Evolutionary conservation across 257 asterid species (phyloP).

Genomic region (Gynochthodes officinalis): DNA sequence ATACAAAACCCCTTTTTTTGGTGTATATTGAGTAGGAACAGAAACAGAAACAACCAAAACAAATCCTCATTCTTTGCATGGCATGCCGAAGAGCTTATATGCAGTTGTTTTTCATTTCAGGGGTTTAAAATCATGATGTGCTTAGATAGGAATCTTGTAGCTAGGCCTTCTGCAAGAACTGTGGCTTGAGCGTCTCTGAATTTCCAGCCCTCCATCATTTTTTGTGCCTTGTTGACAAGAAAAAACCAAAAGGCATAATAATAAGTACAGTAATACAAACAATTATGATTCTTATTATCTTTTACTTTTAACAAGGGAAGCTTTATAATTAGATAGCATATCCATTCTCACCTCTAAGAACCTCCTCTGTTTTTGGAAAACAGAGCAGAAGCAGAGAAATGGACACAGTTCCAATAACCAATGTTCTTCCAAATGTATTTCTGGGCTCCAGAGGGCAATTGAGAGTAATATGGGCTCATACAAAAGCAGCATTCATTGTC

Average conservation of each 20-base stretch:
- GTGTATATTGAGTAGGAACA: background rate
- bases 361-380: conserved; percentile 17
- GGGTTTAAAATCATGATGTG: conserved; percentile 5
- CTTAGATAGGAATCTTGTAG: background rate
- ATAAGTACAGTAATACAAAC: no score
- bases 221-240: conserved; percentile 48
- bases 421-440: conserved; percentile 38
- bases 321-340: conserved; percentile 20
- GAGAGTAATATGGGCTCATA: conserved; percentile 53
- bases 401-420: conserved; percentile 41
- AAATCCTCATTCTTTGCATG: no score
- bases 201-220: conserved; percentile 44
- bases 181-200: conserved; percentile 55
- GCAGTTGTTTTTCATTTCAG: background rate
- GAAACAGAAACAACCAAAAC: no score
- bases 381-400: no score
- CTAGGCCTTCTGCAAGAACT: conserved; percentile 11
- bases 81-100: background rate
- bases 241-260: conserved; percentile 20
- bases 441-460: conserved; percentile 44
- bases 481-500: conserved; percentile 66
- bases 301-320: conserved; percentile 33
- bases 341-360: conserved; percentile 16
- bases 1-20: background rate
- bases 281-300: conserved; percentile 38